phyloP scores from a whole-genome alignment of 2,329 filamentous ascomycete genomes.

The Aspergillus uvarum region DNA sequence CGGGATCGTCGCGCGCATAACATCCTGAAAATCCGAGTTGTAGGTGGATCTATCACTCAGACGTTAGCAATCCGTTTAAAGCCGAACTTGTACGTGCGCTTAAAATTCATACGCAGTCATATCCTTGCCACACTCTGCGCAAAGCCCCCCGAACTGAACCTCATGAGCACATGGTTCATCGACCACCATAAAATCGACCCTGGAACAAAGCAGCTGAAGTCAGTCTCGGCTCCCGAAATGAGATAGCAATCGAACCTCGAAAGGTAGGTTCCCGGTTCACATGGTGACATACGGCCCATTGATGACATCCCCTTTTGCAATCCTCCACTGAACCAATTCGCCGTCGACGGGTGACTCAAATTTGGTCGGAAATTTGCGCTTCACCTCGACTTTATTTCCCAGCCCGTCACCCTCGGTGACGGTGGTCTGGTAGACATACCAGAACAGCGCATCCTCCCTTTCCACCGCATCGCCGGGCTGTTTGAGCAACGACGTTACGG shows the following conservation, averaged over 20 bases:
- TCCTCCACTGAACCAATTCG: constrained; percentile 71
- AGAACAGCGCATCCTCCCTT: constrained; percentile 75
- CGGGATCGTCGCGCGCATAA: constrained; percentile 85
- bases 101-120: constrained; percentile 70
- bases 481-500: constrained; percentile 80
- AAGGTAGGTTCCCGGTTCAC: background rate
- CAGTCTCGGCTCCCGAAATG: constrained; percentile 33
- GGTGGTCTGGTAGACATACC: constrained; percentile 81
- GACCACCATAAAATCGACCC: constrained; percentile 66
- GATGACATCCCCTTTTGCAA: constrained; percentile 52
- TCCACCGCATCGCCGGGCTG: constrained; percentile 70
- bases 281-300: constrained; percentile 39
- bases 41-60: constrained; percentile 60
- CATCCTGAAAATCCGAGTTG: constrained; percentile 75
- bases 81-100: background rate
- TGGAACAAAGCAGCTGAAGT: constrained; percentile 27
- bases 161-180: constrained; percentile 91
- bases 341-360: constrained; percentile 86
- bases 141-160: constrained; percentile 86
- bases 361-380: constrained; percentile 70
- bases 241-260: background rate
- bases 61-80: background rate
- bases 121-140: constrained; percentile 88
- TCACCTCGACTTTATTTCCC: constrained; percentile 68
- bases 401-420: constrained; percentile 68